Base-by-base conservation (phyloP, 768 basidiomycete species). In the Lentinus tigrinus region DNA sequence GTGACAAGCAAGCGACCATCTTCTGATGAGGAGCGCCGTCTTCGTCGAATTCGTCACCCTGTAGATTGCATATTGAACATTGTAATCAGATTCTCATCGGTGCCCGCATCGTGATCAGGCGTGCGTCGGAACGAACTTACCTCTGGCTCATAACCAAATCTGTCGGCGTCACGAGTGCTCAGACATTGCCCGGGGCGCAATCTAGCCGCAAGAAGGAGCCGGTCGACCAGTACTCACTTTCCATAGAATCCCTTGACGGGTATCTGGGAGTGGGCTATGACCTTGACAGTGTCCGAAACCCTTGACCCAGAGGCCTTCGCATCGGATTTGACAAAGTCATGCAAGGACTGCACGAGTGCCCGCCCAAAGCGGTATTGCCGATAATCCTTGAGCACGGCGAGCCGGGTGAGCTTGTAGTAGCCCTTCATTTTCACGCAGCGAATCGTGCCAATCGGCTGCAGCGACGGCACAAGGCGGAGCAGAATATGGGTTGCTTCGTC, bases 21-120 rank as follows among this genome's bases (percentile, higher is more conserved):
- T 84, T 86, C 70, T 93, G 91, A 80, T 94, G 91, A 57, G 89
- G 91, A 67, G 83, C 91, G 31, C 91, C 91, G 56, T 89, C 92
- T 74, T 87, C 89, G 72, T 89, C 88, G 74, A 89, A 91, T 70
- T 84, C 81, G 24, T 80, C 79, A 61, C 87, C 88, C 86, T 91
- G 71, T 61, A 57, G 56, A 65, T 48, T 17, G 26, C 52, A 36
- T 60, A 43, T 49, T 54, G 24, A 55, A 47, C 57, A 42, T 36
- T 47, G 52, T 46, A 54, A 54, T 42, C 52, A 55, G 47, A 49
- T 31, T 43, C 43, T 43, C 53, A 57, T 54, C 54, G 52, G 51
- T 51, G 19, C 28, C 39, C 46, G 54, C 26, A 26, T 31, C 19
- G 36, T 37, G 36, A 57, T 61, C 54, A 57, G 42, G 58, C 52